Evolutionary conservation across 352 stramenopile species (phyloP).

Genomic region (Blastocystis sp.): DNA sequence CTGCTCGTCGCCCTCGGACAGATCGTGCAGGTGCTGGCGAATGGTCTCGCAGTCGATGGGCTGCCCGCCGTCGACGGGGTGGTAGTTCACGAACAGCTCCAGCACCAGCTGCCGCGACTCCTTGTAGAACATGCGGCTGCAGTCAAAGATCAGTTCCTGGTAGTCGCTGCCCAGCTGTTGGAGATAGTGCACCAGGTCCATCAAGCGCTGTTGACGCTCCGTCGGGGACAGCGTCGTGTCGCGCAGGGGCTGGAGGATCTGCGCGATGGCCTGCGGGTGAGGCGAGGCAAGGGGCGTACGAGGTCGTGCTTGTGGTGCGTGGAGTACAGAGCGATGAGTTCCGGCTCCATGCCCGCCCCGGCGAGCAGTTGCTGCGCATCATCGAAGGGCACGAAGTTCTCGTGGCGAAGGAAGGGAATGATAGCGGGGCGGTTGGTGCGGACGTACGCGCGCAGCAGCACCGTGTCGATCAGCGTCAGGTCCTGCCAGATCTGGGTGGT

Average conservation of each 20-base stretch:
- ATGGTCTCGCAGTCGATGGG: neutral
- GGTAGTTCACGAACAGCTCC: neutral
- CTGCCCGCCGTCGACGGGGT: neutral
- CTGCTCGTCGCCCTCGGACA: neutral
- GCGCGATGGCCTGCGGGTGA: neutral
- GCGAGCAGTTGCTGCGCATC: conserved; percentile 3
- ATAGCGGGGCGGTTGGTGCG: neutral
- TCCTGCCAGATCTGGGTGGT: neutral
- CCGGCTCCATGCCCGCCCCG: conserved; percentile 13
- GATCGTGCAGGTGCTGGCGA: neutral
- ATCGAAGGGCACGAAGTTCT: neutral
- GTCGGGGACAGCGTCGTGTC: neutral
- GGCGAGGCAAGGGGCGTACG: neutral
- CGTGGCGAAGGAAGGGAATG: conserved; percentile 1
- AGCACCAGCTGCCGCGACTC: conserved; percentile 1
- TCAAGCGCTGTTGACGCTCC: neutral
- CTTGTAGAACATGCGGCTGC: neutral
- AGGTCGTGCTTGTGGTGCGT: neutral
- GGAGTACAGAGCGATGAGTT: conserved; percentile 7
- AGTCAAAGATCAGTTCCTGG: neutral
- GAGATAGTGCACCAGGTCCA: conserved; percentile 2
- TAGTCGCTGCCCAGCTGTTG: neutral
- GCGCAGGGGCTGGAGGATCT: neutral
- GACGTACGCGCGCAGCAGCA: conserved; percentile 14
- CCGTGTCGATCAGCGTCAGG: conserved; percentile 7